Conservation (phyloP, 1,284 basidiomycete genomes). For the Leccinum angustisporum region DNA sequence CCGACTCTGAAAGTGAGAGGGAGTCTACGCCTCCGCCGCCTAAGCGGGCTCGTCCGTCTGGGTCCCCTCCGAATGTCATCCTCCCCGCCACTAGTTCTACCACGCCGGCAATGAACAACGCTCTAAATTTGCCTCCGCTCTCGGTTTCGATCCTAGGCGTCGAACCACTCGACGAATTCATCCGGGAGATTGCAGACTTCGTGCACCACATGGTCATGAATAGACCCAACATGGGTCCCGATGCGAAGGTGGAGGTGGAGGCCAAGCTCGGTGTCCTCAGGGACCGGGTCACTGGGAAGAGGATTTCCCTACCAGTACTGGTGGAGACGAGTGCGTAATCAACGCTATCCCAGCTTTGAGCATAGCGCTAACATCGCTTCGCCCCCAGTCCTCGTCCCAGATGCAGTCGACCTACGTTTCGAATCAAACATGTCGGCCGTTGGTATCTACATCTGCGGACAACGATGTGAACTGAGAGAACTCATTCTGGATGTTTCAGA, state of each 20-base stretch:
- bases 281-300: slow-evolving; percentile 55
- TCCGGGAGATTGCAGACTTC: slow-evolving; percentile 89
- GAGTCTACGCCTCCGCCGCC: slow-evolving; percentile 28
- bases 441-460: slow-evolving; percentile 36
- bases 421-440: slow-evolving; percentile 91
- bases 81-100: slow-evolving; percentile 10
- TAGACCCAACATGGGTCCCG: slow-evolving; percentile 46
- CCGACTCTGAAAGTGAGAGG: slow-evolving; percentile 34
- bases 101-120: slow-evolving; percentile 27
- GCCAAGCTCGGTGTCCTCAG: slow-evolving; percentile 88
- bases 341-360: background rate
- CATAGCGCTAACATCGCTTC: slow-evolving; percentile 6
- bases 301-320: slow-evolving; percentile 72
- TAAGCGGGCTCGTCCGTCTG: slow-evolving; percentile 30
- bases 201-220: slow-evolving; percentile 69
- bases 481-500: slow-evolving; percentile 42
- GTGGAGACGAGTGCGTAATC: slow-evolving; percentile 82
- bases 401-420: slow-evolving; percentile 67
- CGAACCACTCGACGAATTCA: slow-evolving; percentile 93
- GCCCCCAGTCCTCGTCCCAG: slow-evolving; percentile 50
- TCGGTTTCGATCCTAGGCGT: slow-evolving; percentile 90
- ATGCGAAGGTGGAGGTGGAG: slow-evolving; percentile 76
- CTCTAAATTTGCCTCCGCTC: slow-evolving; percentile 55
- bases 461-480: background rate
- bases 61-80: slow-evolving; percentile 27